phyloP scores from a whole-genome alignment of 257 asterid genomes.

The Solanum habrochaites region DNA sequence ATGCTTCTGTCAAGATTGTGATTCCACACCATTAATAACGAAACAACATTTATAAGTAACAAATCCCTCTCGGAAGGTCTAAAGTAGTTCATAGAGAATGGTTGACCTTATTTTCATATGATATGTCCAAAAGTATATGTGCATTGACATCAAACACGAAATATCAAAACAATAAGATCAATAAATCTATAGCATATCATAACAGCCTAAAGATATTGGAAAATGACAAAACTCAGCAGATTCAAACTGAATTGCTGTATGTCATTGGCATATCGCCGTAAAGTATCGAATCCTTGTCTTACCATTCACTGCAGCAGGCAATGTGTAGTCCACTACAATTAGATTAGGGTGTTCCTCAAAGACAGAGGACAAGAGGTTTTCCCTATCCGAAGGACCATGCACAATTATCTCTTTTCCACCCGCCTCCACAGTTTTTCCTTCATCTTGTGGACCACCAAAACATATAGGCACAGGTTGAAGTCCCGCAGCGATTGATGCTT shows the following conservation, averaged over 20 bases:
- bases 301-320: slow-evolving; percentile 85
- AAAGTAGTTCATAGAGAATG: not conserved
- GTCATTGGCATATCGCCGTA: not conserved
- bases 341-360: slow-evolving; percentile 51
- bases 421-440: slow-evolving; percentile 53
- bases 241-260: not conserved
- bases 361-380: slow-evolving; percentile 32
- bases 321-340: slow-evolving; percentile 79
- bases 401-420: slow-evolving; percentile 61
- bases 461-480: slow-evolving; percentile 65
- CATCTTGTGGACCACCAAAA: slow-evolving; percentile 64
- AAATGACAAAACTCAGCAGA: not conserved
- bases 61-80: not conserved
- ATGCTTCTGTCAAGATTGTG: not conserved
- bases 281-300: not conserved
- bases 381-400: slow-evolving; percentile 57
- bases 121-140: not conserved
- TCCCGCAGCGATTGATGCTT: slow-evolving; percentile 86
- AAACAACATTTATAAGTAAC: not conserved
- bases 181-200: not conserved
- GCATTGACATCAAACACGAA: not conserved
- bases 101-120: not conserved
- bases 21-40: not conserved
- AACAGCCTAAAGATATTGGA: not conserved
- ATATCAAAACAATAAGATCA: not conserved